Evolutionary conservation across 768 basidiomycete species (phyloP), one percentile per base, ranked within the genome.

Genomic region (Boletus reticuloceps): DNA sequence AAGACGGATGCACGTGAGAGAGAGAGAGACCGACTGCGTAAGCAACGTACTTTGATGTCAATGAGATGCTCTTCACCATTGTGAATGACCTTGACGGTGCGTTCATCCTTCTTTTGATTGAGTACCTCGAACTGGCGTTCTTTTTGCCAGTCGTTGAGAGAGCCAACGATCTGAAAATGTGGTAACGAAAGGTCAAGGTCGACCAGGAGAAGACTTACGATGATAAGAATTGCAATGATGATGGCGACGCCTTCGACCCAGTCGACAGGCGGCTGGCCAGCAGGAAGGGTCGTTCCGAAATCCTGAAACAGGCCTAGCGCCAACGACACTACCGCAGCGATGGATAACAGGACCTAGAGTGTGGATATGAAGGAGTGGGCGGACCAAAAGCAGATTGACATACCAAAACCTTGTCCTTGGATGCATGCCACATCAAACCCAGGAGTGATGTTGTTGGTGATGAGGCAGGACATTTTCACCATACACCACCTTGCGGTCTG

Each of bases 121-220:
- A 99, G 81, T 19, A 77, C 79, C 64, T 88, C 85, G 77, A 99
- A 99, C 73, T 98, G 97, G 2, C 86, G 86, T 71, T 99, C 97
- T 72, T 98, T 98, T 72, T 98, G 94, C 89, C 91, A 99, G 72
- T 99, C 97, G 65, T 98, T 98, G 42, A 98, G 61, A 13, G 94
- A 94, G 31, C 96, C 96, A 53, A 99, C 96, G 54, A 92, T 86
- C 88, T 89, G 56, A 2, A 31, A 36, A 22, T n/a, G 17, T 16
- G 37, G 29, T 61, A n/a, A 53, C 12, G 29, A 47, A 16, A 50
- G 40, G 42, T 1, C n/a, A 1, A 27, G 17, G 46, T 0, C 2
- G 37, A 32, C 2, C n/a, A 42, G n/a, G 17, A 8, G 16, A 41
- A 5, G 34, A 74, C 83, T 54, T 72, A 88, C 88, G 25, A 91